Evolutionary conservation across 805 yeast genomes (phyloP).

Genomic region (Tetrapisispora phaffii): DNA sequence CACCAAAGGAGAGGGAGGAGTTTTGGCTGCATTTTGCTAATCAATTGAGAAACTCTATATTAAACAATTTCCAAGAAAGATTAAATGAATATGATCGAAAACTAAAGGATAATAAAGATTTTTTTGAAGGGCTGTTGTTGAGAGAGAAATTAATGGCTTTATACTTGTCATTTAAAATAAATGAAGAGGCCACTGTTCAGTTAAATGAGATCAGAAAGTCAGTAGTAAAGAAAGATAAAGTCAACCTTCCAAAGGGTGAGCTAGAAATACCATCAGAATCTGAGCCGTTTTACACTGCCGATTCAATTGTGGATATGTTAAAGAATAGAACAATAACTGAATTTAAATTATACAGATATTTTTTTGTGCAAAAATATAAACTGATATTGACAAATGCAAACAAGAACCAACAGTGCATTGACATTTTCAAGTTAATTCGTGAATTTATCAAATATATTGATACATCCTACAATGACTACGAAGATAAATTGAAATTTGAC

Average conservation of each 20-base stretch:
- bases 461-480: slow-evolving; percentile 7
- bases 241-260: slow-evolving; percentile 12
- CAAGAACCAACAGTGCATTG: slow-evolving; percentile 1
- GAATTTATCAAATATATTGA: slow-evolving; percentile 11
- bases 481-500: slow-evolving; percentile 17
- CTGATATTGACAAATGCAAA: slow-evolving; percentile 7
- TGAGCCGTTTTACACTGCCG: neutral
- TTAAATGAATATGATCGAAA: slow-evolving; percentile 8
- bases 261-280: slow-evolving; percentile 17
- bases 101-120: slow-evolving; percentile 3
- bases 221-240: slow-evolving; percentile 4
- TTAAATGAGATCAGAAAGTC: slow-evolving; percentile 10
- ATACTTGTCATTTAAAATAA: slow-evolving; percentile 20
- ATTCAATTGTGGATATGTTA: slow-evolving; percentile 10
- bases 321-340: slow-evolving; percentile 12
- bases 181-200: slow-evolving; percentile 20
- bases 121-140: slow-evolving; percentile 9
- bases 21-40: slow-evolving; percentile 24
- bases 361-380: slow-evolving; percentile 17
- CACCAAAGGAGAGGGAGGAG: slow-evolving; percentile 22
- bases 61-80: slow-evolving; percentile 23
- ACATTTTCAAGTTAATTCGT: neutral
- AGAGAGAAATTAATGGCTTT: slow-evolving; percentile 22
- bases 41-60: slow-evolving; percentile 14
- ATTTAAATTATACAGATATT: slow-evolving; percentile 15